Evolutionary conservation across 495 filamentous ascomycete genomes (phyloP).

Genomic region (Patellaria atrata): DNA sequence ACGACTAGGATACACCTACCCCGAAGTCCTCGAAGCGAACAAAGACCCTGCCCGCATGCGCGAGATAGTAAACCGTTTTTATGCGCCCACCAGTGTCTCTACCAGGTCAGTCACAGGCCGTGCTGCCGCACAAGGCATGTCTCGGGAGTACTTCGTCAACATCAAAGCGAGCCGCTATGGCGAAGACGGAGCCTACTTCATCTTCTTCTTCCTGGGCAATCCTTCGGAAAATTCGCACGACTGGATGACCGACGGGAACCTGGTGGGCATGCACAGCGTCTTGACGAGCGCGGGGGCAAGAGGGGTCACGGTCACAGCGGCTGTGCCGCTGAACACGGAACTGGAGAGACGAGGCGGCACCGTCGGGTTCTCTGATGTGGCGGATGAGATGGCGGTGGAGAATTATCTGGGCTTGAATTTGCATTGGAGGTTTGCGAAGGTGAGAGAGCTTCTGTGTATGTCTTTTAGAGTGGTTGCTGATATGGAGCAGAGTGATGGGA

Average conservation of each 20-base stretch:
- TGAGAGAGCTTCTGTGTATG: slow-evolving; percentile 10
- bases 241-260: slow-evolving; percentile 32
- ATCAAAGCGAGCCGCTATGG: slow-evolving; percentile 42
- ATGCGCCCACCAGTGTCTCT: too few relatives aligned
- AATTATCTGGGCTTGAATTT: slow-evolving; percentile 34
- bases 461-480: too few relatives aligned
- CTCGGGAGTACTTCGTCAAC: slow-evolving; percentile 46
- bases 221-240: slow-evolving; percentile 24
- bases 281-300: slow-evolving; percentile 18
- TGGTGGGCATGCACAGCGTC: slow-evolving; percentile 41
- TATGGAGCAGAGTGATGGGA: slow-evolving; percentile 23
- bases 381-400: slow-evolving; percentile 27
- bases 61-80: neutral
- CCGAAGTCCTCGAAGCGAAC: slow-evolving; percentile 32
- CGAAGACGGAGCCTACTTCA: slow-evolving; percentile 38
- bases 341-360: slow-evolving; percentile 30
- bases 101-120: slow-evolving; percentile 4
- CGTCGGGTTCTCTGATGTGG: slow-evolving; percentile 30
- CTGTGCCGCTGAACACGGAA: slow-evolving; percentile 41
- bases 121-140: slow-evolving; percentile 11
- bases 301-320: slow-evolving; percentile 31
- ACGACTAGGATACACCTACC: slow-evolving; percentile 46
- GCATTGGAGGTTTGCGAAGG: slow-evolving; percentile 25
- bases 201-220: slow-evolving; percentile 47
- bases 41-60: slow-evolving; percentile 27